Percentiles rank a stretch among this genome's conserved stretches.
phyloP scores from a whole-genome alignment of 2,329 filamentous ascomycete genomes.

The Pezicula radicicola region DNA sequence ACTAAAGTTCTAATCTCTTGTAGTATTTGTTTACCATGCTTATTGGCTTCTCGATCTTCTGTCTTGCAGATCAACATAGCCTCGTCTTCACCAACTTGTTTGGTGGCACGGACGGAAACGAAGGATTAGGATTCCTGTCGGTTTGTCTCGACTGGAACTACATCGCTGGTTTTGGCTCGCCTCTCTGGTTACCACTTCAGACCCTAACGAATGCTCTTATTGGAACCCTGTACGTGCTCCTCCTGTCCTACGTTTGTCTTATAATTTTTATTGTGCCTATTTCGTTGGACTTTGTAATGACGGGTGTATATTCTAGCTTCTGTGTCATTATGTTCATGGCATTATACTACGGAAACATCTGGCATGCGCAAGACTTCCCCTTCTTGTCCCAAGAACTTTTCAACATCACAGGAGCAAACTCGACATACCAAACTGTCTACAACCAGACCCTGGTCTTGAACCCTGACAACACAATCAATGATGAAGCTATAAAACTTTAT shows the following conservation, averaged over 20 bases:
- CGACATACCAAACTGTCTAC: slow-evolving; percentile 32
- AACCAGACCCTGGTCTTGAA: slow-evolving; percentile 40
- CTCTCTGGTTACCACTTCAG: slow-evolving; percentile 31
- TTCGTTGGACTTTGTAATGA: slow-evolving; percentile 26
- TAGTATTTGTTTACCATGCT: slow-evolving; percentile 36
- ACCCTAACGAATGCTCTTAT: slow-evolving; percentile 22
- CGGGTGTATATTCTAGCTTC: slow-evolving; percentile 23
- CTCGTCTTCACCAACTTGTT: slow-evolving; percentile 42
- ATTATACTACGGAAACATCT: slow-evolving; percentile 39
- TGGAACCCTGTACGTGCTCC: neutral
- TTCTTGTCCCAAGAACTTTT: slow-evolving; percentile 40
- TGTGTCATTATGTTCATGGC: slow-evolving; percentile 31
- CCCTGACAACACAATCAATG: slow-evolving; percentile 34
- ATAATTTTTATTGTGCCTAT: slow-evolving; percentile 28
- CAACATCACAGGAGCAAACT: slow-evolving; percentile 27
- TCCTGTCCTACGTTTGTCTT: too few relatives aligned
- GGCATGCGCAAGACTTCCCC: slow-evolving; percentile 35
- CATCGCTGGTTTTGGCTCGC: slow-evolving; percentile 28
- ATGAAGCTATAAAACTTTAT: slow-evolving; percentile 26
- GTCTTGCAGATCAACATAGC: slow-evolving; percentile 38
- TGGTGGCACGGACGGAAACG: slow-evolving; percentile 40
- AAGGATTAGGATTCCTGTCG: slow-evolving; percentile 36
- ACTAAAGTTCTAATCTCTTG: neutral
- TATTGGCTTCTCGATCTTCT: slow-evolving; percentile 37
- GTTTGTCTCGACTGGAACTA: slow-evolving; percentile 39